Conservation (phyloP, 2,329 filamentous ascomycete species). For the Diaporthe sp. region DNA sequence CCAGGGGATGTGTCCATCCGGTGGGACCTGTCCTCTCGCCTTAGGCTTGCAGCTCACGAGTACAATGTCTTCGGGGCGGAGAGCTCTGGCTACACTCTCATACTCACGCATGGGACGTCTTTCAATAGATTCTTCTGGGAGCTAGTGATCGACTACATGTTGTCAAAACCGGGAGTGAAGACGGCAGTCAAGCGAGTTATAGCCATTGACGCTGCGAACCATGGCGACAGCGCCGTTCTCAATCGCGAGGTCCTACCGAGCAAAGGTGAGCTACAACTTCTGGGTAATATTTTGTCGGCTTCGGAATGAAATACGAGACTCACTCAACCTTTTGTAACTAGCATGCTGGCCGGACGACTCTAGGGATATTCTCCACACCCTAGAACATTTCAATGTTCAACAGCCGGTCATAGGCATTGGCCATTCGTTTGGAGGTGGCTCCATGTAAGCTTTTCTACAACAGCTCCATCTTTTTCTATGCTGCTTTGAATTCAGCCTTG, state of each 20-base stretch:
- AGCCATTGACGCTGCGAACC: constrained; percentile 38
- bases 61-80: constrained; percentile 14
- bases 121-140: constrained; percentile 38
- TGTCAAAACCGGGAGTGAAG: constrained; percentile 1
- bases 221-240: constrained; percentile 35
- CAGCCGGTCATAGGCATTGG: constrained; percentile 36
- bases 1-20: constrained; percentile 5
- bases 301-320: background rate
- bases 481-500: background rate
- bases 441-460: constrained; percentile 13
- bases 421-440: constrained; percentile 37
- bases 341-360: constrained; percentile 38
- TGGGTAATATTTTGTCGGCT: background rate
- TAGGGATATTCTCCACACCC: constrained; percentile 30
- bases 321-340: background rate
- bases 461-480: background rate
- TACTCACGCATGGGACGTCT: constrained; percentile 37
- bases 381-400: constrained; percentile 21
- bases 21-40: background rate
- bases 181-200: constrained; percentile 19
- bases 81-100: constrained; percentile 3
- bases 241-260: constrained; percentile 19
- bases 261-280: background rate
- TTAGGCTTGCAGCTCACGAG: constrained; percentile 36
- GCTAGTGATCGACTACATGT: constrained; percentile 13